phyloP scores from a whole-genome alignment of 2,329 filamentous ascomycete genomes.

The Leptographium wingfieldii region DNA sequence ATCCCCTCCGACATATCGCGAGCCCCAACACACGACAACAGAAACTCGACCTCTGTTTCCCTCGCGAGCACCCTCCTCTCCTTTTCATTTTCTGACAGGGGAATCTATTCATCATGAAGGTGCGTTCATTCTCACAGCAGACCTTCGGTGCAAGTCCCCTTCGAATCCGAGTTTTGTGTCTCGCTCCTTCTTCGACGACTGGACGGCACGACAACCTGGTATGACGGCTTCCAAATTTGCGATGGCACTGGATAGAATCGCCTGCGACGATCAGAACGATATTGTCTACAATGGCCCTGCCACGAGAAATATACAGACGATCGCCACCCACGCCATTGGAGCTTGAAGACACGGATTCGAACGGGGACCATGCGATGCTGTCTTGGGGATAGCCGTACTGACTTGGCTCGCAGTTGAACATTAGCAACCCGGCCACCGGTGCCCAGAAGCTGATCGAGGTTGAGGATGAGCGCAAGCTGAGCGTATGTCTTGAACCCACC shows the following conservation, averaged over 20 bases:
- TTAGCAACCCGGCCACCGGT: constrained; percentile 93
- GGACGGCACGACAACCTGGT: background rate
- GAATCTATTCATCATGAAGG: constrained; percentile 12
- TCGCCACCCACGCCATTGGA: background rate
- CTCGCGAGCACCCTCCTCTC: constrained; percentile 5
- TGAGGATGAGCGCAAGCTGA: constrained; percentile 99
- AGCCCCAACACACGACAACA: constrained; percentile 5
- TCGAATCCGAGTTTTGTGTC: background rate
- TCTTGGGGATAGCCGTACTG: constrained; percentile 16
- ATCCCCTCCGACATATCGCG: constrained; percentile 1
- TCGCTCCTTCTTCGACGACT: background rate
- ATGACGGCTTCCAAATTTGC: background rate
- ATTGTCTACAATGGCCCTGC: background rate
- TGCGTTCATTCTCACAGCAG: constrained; percentile 5
- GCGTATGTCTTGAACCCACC: constrained; percentile 43
- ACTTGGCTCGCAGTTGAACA: constrained; percentile 40
- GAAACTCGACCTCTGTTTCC: constrained; percentile 5
- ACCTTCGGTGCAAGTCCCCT: background rate
- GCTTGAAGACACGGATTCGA: background rate
- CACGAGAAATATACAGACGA: background rate
- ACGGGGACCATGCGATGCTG: background rate
- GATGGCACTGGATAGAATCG: background rate
- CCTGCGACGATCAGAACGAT: background rate
- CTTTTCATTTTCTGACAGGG: constrained; percentile 4
- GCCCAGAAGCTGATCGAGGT: constrained; percentile 98